phyloP scores from a whole-genome alignment of 345 rosid genomes.

The Dovyalis caffra region DNA sequence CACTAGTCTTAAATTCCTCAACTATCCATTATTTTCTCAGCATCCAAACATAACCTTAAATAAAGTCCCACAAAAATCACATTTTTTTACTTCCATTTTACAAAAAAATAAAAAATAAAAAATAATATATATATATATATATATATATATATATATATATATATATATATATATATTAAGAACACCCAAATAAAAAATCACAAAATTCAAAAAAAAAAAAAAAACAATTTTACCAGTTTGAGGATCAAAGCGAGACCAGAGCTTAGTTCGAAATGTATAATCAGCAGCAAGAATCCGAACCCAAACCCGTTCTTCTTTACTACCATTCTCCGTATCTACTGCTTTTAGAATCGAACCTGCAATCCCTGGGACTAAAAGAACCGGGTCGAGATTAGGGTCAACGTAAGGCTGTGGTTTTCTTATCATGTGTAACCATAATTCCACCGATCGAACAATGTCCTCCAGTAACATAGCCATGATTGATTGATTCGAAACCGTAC shows the following conservation, averaged over 20 bases:
- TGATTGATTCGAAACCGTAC: background rate
- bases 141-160: too few relatives aligned
- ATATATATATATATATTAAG: too few relatives aligned
- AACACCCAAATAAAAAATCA: background rate
- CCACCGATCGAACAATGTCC: conserved; percentile 71
- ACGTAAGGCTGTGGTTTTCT: conserved; percentile 56
- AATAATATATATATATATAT: too few relatives aligned
- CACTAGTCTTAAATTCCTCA: background rate
- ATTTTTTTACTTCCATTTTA: background rate
- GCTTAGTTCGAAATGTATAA: conserved; percentile 67
- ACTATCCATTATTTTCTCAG: background rate
- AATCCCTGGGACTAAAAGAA: conserved; percentile 80
- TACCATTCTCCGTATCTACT: conserved; percentile 52
- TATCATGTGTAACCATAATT: conserved; percentile 58
- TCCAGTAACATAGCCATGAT: conserved; percentile 62
- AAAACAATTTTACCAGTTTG: conserved; percentile 47
- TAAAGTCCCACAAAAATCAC: background rate
- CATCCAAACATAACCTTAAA: background rate
- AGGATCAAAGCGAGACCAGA: conserved; percentile 93
- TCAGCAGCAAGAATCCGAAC: conserved; percentile 83
- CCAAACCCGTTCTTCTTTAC: conserved; percentile 76
- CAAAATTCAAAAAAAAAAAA: background rate
- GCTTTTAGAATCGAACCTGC: conserved; percentile 86
- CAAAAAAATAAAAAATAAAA: too few relatives aligned
- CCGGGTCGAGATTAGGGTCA: conserved; percentile 88